Base-by-base conservation (phyloP, 2,329 filamentous ascomycete species). In the Aspergillus arachidicola region DNA sequence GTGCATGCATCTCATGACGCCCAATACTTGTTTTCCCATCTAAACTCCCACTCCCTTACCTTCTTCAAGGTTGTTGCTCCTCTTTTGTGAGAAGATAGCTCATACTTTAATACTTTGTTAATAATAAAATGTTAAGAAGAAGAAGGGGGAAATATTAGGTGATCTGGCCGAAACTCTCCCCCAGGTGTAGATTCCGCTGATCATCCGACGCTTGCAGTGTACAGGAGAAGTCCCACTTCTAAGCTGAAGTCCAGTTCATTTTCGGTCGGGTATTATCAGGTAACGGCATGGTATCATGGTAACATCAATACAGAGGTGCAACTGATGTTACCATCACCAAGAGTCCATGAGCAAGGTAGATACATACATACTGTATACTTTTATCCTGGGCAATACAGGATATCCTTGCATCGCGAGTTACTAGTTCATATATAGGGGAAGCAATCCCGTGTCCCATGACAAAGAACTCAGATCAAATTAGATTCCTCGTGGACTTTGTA, bases 161-260 rank as follows among this genome's bases (percentile, higher is more conserved):
- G 61, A 66, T 65, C 65, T 64, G 61, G 23, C 38, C 56, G 56
- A 64, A 64, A 62, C 59, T 57, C 53, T 67, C 58, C 62, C 64
- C 64, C 61, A 67, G 65, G 58, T 51, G 57, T 60, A 54, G 60
- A 63, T 66, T 63, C 60, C 58, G 70, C 62, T 68, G 69, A 71
- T 71, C 70, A 68, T 69, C 68, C 70, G 69, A 68, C 63, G 64
- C 63, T 64, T 63, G 64, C 54, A 64, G 61, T 59, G 56, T 60
- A 64, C 5, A 28, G 26, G 26, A 28, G 26, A 28, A 61, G 61
- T 55, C 57, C 62, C 61, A 66, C 61, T 64, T 62, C 28, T 26
- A 14, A 36, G 16, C 30, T 57, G 45, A 48, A 57, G 32, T 11
- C 34, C 54, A 14, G 32, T 21, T 57, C 50, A 30, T 23, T 30